These are phyloP conservation scores for Oleoguttula mirabilis DNA, from an alignment of 495 filamentous ascomycete species.

Conservation along the genomic window DNA sequence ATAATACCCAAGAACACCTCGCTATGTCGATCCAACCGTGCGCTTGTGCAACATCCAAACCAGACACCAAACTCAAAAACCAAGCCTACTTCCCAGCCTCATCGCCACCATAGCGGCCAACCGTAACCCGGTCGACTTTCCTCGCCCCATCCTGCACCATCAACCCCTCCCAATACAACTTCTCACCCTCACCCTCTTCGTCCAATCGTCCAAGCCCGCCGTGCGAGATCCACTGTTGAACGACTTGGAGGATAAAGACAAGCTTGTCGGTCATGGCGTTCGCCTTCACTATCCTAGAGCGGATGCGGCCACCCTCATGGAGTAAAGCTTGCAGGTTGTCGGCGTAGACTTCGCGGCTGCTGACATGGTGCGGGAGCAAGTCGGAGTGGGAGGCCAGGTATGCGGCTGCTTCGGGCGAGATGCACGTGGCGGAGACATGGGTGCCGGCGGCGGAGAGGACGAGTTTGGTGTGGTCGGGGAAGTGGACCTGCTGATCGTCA, in stretches of 20 bases:
- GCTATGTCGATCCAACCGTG: too few species aligned
- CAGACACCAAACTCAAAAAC: too few species aligned
- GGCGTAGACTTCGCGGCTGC: conserved; percentile 46
- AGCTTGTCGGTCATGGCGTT: conserved; percentile 76
- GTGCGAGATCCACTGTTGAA: conserved; percentile 60
- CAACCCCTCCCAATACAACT: conserved; percentile 56
- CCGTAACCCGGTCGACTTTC: conserved; percentile 9
- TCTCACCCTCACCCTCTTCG: conserved; percentile 42
- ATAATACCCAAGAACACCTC: too few species aligned
- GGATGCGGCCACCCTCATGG: conserved; percentile 39
- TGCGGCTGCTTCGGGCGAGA: conserved; percentile 55
- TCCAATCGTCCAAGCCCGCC: conserved; percentile 53
- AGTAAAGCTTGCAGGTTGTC: conserved; percentile 42
- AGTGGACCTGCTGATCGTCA: conserved; percentile 85
- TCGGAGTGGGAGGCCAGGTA: conserved; percentile 49
- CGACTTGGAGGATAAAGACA: conserved; percentile 55
- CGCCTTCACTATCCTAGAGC: conserved; percentile 53
- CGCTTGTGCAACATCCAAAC: too few species aligned
- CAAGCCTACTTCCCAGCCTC: too few species aligned
- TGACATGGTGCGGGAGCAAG: conserved; percentile 53
- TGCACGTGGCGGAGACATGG: conserved; percentile 75
- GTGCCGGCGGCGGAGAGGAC: conserved; percentile 62
- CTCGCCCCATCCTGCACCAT: conserved; percentile 1
- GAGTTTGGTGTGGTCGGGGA: conserved; percentile 93
- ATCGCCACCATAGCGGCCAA: conserved; percentile 63